Evolutionary conservation across 75 land plant genomes (phyloP), one percentile per base, ranked within the genome.

Genomic region (Sequoiadendron giganteum): DNA sequence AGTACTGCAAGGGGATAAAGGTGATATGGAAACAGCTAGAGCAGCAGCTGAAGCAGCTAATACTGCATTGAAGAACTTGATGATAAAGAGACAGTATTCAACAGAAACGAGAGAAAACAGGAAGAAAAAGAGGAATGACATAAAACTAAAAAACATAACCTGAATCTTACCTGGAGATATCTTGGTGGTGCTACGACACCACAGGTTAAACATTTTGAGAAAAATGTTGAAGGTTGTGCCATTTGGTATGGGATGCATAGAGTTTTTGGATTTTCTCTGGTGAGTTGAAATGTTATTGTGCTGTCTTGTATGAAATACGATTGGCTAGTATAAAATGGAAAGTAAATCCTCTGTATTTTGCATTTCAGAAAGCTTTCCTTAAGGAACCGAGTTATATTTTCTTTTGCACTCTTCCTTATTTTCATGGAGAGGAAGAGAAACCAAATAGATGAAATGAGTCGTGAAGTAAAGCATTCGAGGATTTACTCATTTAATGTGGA

Each of bases 61-160:
- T 78, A 40, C 21, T 39, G 81, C 81, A 78, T 15, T 78, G 34
- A 78, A 15, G 45, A 78, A 78, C 43, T 78, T 78, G 43, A 38
- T 78, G 81, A 78, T 78, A 78, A 78, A 78, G 81, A n/a, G 81
- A 38, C 43, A 78, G 39, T 78, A 78, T 78, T 78, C 81, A 39
- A 73, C 76, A 73, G 76, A 73, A 21, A 73, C 25, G 10, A 73
- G 76, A 73, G 76, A 73, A 73, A 73, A 78, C 13, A 78, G 81
- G 43, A 78, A 78, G 45, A 78, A 78, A 32, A 78, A 78, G 42
- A 78, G 81, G 81, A 78, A 78, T 78, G 81, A 78, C 81, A 78
- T 38, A 78, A 78, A 78, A 45, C 81, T 78, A 40, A 78, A 73
- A 32, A 73, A 73, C 34, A 10, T 32, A 73, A 73, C 76, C 36